Evolutionary conservation across 257 asterid genomes (phyloP), one percentile per base, ranked within the genome.

Genomic region (Linderniella brevidens): DNA sequence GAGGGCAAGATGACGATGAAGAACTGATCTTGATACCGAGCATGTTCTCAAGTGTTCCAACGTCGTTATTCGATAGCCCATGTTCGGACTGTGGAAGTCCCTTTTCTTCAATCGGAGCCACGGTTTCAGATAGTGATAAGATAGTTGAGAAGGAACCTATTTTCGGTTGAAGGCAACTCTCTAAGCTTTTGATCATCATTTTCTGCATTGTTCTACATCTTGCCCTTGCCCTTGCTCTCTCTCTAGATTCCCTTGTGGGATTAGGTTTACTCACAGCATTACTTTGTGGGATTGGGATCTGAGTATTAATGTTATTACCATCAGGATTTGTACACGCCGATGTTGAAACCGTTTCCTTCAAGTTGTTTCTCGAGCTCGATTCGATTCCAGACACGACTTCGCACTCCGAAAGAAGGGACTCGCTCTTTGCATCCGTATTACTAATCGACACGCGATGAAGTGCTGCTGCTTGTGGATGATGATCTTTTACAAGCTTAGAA

Each of bases 181-280:
- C 51, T 13, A 56, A 46, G 20, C 19, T 5, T 39, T 63, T 74
- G 48, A 52, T 53, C 71, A 67, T 60, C 76, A 69, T 63, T 17
- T 67, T 80, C 65, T 72, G 79, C 41, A 62, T 61, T 7, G 86
- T 71, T 18, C 86, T 52, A 6, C 62, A 55, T 57, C 74, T 70
- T 11, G 82, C 78, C 60, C 78, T 64, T 10, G 60, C 83, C 50
- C 83, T 72, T 41, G 87, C 80, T 64, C 50, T 68, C 17, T 68
- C 92, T 54, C 75, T 68, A 18, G 73, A 69, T 52, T 56, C 78
- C 59, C 58, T 68, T n/a, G 12, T n/a, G n/a, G n/a, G n/a, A n/a
- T n/a, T n/a, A n/a, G n/a, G n/a, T n/a, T n/a, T n/a, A n/a, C n/a
- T n/a, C n/a, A n/a, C n/a, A n/a, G n/a, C n/a, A n/a, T n/a, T n/a